Conservation (phyloP, 1,284 basidiomycete species). For the Coniferiporia sulphurascens region DNA sequence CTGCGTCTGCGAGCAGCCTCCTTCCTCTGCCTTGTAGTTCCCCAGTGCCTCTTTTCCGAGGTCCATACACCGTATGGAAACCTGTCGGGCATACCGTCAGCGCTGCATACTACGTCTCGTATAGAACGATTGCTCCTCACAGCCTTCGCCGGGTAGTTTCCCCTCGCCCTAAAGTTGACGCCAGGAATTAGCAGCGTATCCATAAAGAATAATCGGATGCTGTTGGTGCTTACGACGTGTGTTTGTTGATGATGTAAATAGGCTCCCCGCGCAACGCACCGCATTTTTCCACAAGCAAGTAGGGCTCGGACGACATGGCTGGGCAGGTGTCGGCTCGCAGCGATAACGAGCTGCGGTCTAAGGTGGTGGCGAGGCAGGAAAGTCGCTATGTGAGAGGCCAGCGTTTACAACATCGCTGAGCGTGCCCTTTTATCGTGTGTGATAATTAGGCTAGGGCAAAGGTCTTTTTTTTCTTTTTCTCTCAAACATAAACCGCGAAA, state of each 20-base stretch:
- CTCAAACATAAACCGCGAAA: constrained; percentile 3
- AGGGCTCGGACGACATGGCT: constrained; percentile 28
- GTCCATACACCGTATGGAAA: constrained; percentile 42
- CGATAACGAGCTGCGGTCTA: background rate
- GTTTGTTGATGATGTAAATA: constrained; percentile 40
- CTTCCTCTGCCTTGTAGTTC: constrained; percentile 38
- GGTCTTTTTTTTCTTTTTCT: constrained; percentile 4
- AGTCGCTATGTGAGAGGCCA: background rate
- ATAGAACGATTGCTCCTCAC: constrained; percentile 1
- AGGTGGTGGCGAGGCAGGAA: background rate
- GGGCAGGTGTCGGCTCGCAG: background rate
- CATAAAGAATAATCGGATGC: too few relatives aligned
- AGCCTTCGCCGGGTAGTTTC: constrained; percentile 12
- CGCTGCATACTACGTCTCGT: too few relatives aligned
- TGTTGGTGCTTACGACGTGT: constrained; percentile 34
- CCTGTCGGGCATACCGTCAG: constrained; percentile 21
- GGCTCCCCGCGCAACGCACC: constrained; percentile 36
- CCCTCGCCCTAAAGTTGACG: constrained; percentile 4
- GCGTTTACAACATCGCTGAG: background rate
- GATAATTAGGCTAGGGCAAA: constrained; percentile 8
- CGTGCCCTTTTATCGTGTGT: constrained; percentile 12
- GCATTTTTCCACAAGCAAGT: constrained; percentile 37
- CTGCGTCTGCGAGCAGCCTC: constrained; percentile 39
- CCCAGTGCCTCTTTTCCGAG: constrained; percentile 36
- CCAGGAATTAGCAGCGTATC: too few relatives aligned